phyloP scores from a whole-genome alignment of 2,329 filamentous ascomycete genomes.

The Fusarium keratoplasticum region DNA sequence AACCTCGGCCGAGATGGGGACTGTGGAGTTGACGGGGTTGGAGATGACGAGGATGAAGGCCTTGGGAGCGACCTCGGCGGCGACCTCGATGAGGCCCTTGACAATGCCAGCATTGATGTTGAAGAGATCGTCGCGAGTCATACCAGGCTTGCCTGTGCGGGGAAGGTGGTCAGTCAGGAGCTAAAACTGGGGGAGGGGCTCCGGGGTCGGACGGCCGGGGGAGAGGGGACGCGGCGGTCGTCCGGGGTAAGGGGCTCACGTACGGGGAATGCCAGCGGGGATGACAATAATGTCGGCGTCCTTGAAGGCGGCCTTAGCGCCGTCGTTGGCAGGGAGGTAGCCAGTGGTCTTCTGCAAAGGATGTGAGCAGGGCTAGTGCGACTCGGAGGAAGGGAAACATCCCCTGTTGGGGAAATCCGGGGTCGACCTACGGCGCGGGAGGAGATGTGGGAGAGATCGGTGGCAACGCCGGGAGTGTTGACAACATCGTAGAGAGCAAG shows the following conservation, averaged over 20 bases:
- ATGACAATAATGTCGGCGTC: slow-evolving; percentile 97
- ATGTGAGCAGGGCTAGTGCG: slow-evolving; percentile 46
- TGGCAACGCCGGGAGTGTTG: slow-evolving; percentile 95
- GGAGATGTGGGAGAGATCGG: slow-evolving; percentile 98
- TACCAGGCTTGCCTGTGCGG: slow-evolving; percentile 90
- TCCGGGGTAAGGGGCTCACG: slow-evolving; percentile 52
- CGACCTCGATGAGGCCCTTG: slow-evolving; percentile 88
- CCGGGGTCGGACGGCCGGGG: slow-evolving; percentile 35
- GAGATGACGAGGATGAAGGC: slow-evolving; percentile 97
- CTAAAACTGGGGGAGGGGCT: slow-evolving; percentile 27
- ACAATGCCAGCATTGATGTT: slow-evolving; percentile 99
- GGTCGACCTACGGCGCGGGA: slow-evolving; percentile 75
- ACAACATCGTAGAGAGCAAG: slow-evolving; percentile 99
- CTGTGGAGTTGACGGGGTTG: slow-evolving; percentile 99
- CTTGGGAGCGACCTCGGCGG: slow-evolving; percentile 89
- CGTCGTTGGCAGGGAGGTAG: slow-evolving; percentile 87
- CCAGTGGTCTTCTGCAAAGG: slow-evolving; percentile 79
- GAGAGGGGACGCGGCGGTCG: slow-evolving; percentile 10
- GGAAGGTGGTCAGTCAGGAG: slow-evolving; percentile 34
- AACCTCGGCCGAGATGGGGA: slow-evolving; percentile 96
- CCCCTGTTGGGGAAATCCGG: slow-evolving; percentile 25
- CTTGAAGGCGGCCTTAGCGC: slow-evolving; percentile 88
- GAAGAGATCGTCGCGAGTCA: slow-evolving; percentile 99
- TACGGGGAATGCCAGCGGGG: slow-evolving; percentile 97
- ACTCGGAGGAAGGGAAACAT: slow-evolving; percentile 40